Evolutionary conservation across 176 grass and related monocot species (phyloP).

Genomic region (Melocanna baccifera): DNA sequence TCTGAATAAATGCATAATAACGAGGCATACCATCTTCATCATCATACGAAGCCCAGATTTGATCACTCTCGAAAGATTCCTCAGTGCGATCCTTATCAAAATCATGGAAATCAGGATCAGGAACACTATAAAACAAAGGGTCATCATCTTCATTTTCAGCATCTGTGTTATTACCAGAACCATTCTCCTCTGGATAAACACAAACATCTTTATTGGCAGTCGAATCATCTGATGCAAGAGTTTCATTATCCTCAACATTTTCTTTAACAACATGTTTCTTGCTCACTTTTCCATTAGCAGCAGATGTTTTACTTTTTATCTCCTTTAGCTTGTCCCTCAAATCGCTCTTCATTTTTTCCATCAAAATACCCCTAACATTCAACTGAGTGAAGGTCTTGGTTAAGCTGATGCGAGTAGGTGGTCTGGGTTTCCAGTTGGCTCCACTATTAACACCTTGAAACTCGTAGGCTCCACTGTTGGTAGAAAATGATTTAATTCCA

Average conservation of each 20-base stretch:
- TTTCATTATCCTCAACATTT: conserved; percentile 32
- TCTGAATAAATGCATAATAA: conserved; percentile 61
- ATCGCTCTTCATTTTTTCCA: conserved; percentile 17
- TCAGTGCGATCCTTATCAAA: conserved; percentile 55
- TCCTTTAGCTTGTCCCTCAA: conserved; percentile 31
- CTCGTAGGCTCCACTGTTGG: neutral
- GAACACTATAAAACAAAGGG: conserved; percentile 47
- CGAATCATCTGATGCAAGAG: conserved; percentile 22
- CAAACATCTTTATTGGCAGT: conserved; percentile 12
- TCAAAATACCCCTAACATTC: conserved; percentile 21
- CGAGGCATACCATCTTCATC: conserved; percentile 72
- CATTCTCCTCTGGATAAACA: conserved; percentile 24
- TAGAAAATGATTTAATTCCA: conserved; percentile 7
- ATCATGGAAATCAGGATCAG: conserved; percentile 76
- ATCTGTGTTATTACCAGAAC: conserved; percentile 5
- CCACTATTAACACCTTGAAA: conserved; percentile 38
- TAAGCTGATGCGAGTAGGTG: conserved; percentile 3
- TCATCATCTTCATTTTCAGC: conserved; percentile 43
- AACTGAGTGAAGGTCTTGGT: conserved; percentile 1
- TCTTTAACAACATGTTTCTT: conserved; percentile 28
- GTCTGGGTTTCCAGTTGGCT: conserved; percentile 9
- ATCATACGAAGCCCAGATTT: conserved; percentile 75
- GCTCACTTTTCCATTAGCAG: conserved; percentile 10
- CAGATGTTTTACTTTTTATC: conserved; percentile 17
- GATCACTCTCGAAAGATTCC: conserved; percentile 44